Conservation (phyloP, 495 filamentous ascomycete species). For the Lepidopterella palustris region DNA sequence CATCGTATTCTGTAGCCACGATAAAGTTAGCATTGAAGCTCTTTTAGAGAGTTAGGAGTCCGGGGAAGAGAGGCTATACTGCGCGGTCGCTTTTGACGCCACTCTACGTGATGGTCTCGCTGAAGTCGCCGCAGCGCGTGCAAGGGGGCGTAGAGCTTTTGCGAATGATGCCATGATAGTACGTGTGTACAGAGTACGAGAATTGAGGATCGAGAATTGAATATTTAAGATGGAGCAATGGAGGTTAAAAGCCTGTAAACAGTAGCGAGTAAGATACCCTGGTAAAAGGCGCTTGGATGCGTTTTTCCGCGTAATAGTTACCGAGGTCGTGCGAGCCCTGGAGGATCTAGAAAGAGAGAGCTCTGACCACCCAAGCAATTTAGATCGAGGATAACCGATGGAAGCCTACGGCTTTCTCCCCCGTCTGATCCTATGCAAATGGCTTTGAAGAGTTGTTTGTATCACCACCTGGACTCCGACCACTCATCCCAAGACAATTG, state of each 20-base stretch:
- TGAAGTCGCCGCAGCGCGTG: conserved; percentile 49
- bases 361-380: not conserved
- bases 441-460: not conserved
- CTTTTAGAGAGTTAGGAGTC: not conserved
- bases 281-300: conserved; percentile 1
- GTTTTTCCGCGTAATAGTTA: not conserved
- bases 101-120: conserved; percentile 43
- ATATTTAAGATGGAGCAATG: not conserved
- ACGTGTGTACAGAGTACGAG: not conserved
- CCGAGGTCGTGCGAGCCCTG: too few relatives aligned
- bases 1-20: conserved; percentile 49
- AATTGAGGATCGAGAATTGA: not conserved
- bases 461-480: not conserved
- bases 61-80: conserved; percentile 12
- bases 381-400: not conserved
- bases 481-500: too few relatives aligned
- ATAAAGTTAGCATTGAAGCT: conserved; percentile 12
- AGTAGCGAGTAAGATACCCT: not conserved
- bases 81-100: conserved; percentile 29
- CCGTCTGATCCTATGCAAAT: not conserved
- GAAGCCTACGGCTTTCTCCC: not conserved
- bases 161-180: conserved; percentile 62
- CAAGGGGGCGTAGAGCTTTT: conserved; percentile 60
- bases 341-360: too few relatives aligned
- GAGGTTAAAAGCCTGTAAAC: not conserved